Conservation (phyloP, 768 basidiomycete species). For the Tricholoma bakamatsutake region DNA sequence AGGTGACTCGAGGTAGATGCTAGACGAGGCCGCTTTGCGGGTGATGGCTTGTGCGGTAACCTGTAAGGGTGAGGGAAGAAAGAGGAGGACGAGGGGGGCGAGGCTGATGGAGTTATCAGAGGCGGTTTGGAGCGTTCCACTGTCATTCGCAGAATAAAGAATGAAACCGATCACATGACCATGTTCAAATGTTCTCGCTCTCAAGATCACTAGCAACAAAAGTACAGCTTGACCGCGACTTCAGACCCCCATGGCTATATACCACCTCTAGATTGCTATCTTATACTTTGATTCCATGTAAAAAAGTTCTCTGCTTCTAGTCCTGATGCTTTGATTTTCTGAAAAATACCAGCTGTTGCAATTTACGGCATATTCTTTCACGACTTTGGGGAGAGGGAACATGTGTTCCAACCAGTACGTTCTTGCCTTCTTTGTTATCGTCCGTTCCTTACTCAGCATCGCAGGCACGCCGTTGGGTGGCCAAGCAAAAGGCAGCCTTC, state of each 20-base stretch:
- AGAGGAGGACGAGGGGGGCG: conserved; percentile 35
- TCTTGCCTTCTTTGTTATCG: neutral
- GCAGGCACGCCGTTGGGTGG: conserved; percentile 57
- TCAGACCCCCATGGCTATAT: conserved; percentile 60
- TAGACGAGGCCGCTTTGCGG: conserved; percentile 45
- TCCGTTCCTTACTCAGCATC: neutral
- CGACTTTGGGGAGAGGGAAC: conserved; percentile 67
- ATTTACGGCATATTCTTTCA: conserved; percentile 56
- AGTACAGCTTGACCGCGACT: conserved; percentile 30
- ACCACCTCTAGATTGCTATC: conserved; percentile 43
- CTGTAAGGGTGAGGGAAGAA: conserved; percentile 17
- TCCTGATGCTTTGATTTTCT: neutral
- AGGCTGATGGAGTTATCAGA: conserved; percentile 48
- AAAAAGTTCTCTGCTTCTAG: conserved; percentile 6
- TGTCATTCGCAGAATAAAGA: neutral
- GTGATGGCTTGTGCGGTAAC: conserved; percentile 31
- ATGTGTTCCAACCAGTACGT: conserved; percentile 64
- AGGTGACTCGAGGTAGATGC: conserved; percentile 36
- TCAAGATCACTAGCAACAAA: conserved; percentile 12
- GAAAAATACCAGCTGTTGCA: conserved; percentile 34
- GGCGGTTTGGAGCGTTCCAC: conserved; percentile 15
- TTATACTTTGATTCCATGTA: conserved; percentile 53
- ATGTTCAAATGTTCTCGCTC: no score
- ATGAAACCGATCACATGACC: neutral
- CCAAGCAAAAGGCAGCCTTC: conserved; percentile 41